These are phyloP conservation scores for Scolecobasidium constrictum DNA, from an alignment of 2,329 filamentous ascomycete species.

Conservation along the genomic window DNA sequence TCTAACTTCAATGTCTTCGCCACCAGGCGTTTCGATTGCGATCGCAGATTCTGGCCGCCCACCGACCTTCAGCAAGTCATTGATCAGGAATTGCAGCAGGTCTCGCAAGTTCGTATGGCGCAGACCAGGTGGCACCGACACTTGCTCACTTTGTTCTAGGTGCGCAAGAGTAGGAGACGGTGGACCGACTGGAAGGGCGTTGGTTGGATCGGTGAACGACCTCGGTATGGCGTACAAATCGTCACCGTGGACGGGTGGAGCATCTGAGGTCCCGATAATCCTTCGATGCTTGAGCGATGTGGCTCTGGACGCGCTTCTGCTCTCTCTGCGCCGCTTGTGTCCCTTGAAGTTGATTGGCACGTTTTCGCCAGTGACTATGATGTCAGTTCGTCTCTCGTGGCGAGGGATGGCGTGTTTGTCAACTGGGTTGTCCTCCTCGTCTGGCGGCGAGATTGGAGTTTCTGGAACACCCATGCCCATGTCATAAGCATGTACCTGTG, in stretches of 20 bases:
- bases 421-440: background rate
- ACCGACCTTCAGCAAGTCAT: constrained; percentile 40
- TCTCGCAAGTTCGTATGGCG: constrained; percentile 37
- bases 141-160: constrained; percentile 17
- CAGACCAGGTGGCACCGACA: constrained; percentile 30
- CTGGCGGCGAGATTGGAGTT: constrained; percentile 29
- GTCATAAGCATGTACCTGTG: constrained; percentile 54
- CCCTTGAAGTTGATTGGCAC: constrained; percentile 27
- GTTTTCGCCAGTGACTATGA: constrained; percentile 32
- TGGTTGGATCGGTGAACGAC: background rate
- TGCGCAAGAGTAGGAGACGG: constrained; percentile 15
- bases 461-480: constrained; percentile 67
- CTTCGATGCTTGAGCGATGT: background rate
- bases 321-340: constrained; percentile 33
- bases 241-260: background rate
- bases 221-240: background rate
- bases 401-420: constrained; percentile 3
- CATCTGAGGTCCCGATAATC: background rate
- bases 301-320: constrained; percentile 13
- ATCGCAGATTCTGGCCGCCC: constrained; percentile 42
- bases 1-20: constrained; percentile 39
- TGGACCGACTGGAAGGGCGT: background rate
- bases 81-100: constrained; percentile 40
- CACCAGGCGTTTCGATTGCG: constrained; percentile 33
- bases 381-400: constrained; percentile 29